Base-by-base conservation (phyloP, 2,329 filamentous ascomycete genomes). In the Arthrobotrys sphaeroides region DNA sequence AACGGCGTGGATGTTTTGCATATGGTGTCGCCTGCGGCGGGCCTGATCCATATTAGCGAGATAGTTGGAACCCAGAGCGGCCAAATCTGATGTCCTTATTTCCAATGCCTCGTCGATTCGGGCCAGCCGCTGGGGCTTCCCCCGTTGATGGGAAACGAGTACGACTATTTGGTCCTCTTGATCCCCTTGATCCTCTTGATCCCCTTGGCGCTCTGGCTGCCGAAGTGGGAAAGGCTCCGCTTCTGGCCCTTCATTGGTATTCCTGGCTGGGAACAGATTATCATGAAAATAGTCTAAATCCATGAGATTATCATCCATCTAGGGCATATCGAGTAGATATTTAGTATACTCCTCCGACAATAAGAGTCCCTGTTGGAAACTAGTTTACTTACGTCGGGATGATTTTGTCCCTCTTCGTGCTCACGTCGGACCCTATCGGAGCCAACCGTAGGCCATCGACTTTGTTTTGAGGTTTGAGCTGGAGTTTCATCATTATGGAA, bases 381-480 rank as follows among this genome's bases (percentile, higher is more conserved):
- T 20, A 28, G n/a, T 26, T n/a, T 1, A 65, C 61, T 36, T 64
- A 62, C 62, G 26, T 47, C 31, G 28, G 51, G 31, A 16, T 49
- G 49, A 18, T 64, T 1, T 38, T 43, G 20, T 28, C 70, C 70
- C 42, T 68, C 64, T 22, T 74, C 70, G 43, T 74, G 70, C 18
- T 74, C 70, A 20, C 64, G 62, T 26, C 16, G 47, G 26, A 74
- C 70, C 24, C 61, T 47, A 10, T 74, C 55, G 4, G 36, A 40
- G 9, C 22, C 24, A 10, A 40, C n/a, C 10, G 18, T 24, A 1
- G 28, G 36, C 62, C 62, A 64, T 24, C 55, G 43, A 18, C 43
- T 57, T 13, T 26, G 43, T 18, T 64, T 55, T 20, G 16, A 28
- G 24, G 47, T 57, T 10, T 62, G 59, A 13, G 59, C 45, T n/a